Evolutionary conservation across 1,139 yeast genomes (phyloP).

Genomic region (Insectozyma bohioensis): DNA sequence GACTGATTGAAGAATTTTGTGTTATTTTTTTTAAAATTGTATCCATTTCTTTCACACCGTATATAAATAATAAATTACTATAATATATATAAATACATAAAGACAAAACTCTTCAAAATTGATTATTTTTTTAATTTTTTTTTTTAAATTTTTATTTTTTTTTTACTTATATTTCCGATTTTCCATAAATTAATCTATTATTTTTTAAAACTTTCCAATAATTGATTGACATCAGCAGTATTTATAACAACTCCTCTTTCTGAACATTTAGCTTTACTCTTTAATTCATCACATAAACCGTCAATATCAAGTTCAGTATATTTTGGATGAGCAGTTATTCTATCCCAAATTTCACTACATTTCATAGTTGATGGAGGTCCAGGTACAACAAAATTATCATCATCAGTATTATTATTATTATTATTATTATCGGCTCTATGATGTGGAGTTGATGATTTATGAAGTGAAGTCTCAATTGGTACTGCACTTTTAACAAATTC

Average conservation of each 20-base stretch:
- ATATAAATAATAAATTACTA: too few relatives aligned
- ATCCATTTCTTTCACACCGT: too few relatives aligned
- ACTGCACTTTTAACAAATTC: constrained; percentile 33
- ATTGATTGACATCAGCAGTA: constrained; percentile 71
- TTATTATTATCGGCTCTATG: constrained; percentile 7
- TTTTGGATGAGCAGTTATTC: constrained; percentile 90
- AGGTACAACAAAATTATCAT: constrained; percentile 28
- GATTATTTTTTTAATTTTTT: too few relatives aligned
- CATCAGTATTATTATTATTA: constrained; percentile 17
- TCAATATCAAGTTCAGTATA: constrained; percentile 92
- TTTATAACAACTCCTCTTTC: constrained; percentile 87
- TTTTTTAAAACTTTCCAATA: constrained; percentile 44
- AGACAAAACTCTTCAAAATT: too few relatives aligned
- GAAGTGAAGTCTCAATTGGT: constrained; percentile 8
- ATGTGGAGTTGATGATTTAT: constrained; percentile 15
- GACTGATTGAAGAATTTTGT: constrained; percentile 12
- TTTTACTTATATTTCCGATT: neutral
- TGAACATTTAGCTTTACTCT: constrained; percentile 93
- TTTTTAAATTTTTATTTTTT: too few relatives aligned
- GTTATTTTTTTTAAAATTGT: too few relatives aligned
- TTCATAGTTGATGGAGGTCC: constrained; percentile 42
- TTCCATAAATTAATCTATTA: neutral
- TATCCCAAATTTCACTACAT: constrained; percentile 95
- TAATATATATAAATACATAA: too few relatives aligned
- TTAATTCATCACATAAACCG: constrained; percentile 84